phyloP scores from a whole-genome alignment of 495 filamentous ascomycete species.

The Cercophora sp. region DNA sequence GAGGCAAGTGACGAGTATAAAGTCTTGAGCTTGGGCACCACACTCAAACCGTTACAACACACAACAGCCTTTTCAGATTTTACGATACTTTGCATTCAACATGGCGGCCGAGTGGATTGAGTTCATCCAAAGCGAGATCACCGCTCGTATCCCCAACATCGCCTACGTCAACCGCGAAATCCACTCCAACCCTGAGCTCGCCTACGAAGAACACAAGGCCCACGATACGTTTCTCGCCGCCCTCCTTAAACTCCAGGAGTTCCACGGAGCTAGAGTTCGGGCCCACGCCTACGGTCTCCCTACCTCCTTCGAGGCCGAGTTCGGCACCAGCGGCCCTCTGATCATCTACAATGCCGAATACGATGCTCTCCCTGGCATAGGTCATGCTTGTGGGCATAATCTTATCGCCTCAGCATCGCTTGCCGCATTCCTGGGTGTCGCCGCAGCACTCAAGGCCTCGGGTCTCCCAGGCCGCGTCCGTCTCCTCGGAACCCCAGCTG shows the following conservation, averaged over 20 bases:
- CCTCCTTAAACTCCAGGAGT: slow-evolving; percentile 25
- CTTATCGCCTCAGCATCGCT: slow-evolving; percentile 61
- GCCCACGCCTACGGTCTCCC: slow-evolving; percentile 47
- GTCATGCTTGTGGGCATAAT: slow-evolving; percentile 60
- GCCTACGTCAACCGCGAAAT: too few relatives aligned
- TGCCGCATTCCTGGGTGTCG: slow-evolving; percentile 54
- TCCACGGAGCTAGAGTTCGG: slow-evolving; percentile 43
- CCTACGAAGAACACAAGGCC: slow-evolving; percentile 50
- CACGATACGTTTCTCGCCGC: slow-evolving; percentile 48
- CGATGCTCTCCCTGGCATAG: slow-evolving; percentile 41
- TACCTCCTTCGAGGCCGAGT: slow-evolving; percentile 53
- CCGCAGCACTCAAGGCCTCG: slow-evolving; percentile 45
- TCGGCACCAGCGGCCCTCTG: slow-evolving; percentile 45
- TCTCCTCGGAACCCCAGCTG: slow-evolving; percentile 65
- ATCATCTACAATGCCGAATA: slow-evolving; percentile 59
- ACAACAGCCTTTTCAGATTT: too few relatives aligned
- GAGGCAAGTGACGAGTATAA: too few relatives aligned
- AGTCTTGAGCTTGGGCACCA: too few relatives aligned
- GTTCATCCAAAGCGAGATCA: too few relatives aligned
- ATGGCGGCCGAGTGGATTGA: too few relatives aligned
- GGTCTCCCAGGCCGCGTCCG: slow-evolving; percentile 51
- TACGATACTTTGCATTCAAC: too few relatives aligned
- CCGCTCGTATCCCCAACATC: too few relatives aligned
- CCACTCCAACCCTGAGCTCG: slow-evolving; percentile 51
- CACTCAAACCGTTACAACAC: too few relatives aligned